Evolutionary conservation across 2,329 filamentous ascomycete species (phyloP).

Genomic region (Thielaviopsis cerberus): DNA sequence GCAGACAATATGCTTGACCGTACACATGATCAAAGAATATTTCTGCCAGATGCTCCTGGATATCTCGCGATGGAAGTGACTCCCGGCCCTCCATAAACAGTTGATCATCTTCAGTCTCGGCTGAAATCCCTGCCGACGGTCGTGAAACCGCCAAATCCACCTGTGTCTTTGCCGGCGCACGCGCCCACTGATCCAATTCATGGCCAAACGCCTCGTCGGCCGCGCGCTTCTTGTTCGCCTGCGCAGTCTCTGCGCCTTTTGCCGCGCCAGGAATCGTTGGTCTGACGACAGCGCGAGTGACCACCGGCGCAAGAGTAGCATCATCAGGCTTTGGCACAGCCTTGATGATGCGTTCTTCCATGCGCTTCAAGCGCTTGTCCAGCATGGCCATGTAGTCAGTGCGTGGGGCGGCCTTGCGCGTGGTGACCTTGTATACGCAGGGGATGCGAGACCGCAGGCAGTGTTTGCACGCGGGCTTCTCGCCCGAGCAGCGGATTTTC

Average conservation of each 20-base stretch:
- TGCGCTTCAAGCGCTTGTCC: slow-evolving; percentile 83
- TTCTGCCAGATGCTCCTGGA: slow-evolving; percentile 84
- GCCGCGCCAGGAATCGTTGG: slow-evolving; percentile 46
- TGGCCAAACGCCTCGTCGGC: slow-evolving; percentile 76
- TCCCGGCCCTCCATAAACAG: slow-evolving; percentile 68
- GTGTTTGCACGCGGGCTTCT: slow-evolving; percentile 95
- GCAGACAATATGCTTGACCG: slow-evolving; percentile 79
- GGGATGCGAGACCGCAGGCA: slow-evolving; percentile 81
- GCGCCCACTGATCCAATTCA: slow-evolving; percentile 67
- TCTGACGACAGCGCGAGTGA: slow-evolving; percentile 69
- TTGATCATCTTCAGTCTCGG: slow-evolving; percentile 55
- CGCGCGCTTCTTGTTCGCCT: slow-evolving; percentile 57
- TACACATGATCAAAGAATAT: slow-evolving; percentile 94
- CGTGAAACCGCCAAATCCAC: slow-evolving; percentile 15
- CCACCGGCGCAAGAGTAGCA: slow-evolving; percentile 23
- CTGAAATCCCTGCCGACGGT: slow-evolving; percentile 15
- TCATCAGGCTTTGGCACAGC: slow-evolving; percentile 77
- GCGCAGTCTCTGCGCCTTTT: slow-evolving; percentile 18
- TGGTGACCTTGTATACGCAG: slow-evolving; percentile 94
- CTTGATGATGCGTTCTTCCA: slow-evolving; percentile 96
- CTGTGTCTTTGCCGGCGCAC: slow-evolving; percentile 34
- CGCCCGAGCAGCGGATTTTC: slow-evolving; percentile 93
- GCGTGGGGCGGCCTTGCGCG: slow-evolving; percentile 77
- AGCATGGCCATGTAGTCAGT: slow-evolving; percentile 99
- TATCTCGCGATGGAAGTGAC: slow-evolving; percentile 62